These are phyloP conservation scores for Fusarium anguioides DNA, from an alignment of 2,329 filamentous ascomycete genomes.

Conservation along the genomic window DNA sequence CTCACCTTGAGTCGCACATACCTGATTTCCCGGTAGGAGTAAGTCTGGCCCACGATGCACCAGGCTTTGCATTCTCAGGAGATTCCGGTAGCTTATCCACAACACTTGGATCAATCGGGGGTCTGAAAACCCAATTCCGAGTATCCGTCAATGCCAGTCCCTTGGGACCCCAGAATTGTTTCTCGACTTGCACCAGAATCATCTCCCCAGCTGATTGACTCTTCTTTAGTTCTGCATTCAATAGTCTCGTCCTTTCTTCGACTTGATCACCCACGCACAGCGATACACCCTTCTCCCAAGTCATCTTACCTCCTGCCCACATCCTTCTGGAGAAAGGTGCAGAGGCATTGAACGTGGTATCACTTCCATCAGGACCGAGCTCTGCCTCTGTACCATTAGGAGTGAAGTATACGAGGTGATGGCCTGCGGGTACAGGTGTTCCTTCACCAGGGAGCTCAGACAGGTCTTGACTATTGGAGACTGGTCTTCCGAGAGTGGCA, in stretches of 20 bases:
- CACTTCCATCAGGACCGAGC: constrained; percentile 70
- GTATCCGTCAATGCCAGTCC: constrained; percentile 66
- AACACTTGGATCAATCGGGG: constrained; percentile 45
- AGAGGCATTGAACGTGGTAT: constrained; percentile 68
- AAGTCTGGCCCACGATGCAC: constrained; percentile 42
- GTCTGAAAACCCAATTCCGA: constrained; percentile 62
- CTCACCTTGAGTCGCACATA: neutral
- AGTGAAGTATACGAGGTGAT: constrained; percentile 74
- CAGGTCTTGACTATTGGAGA: constrained; percentile 54
- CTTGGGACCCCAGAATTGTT: constrained; percentile 63
- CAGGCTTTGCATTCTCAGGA: constrained; percentile 25
- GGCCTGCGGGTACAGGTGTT: constrained; percentile 66
- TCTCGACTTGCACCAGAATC: constrained; percentile 73
- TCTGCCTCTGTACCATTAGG: constrained; percentile 64
- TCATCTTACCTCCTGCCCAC: constrained; percentile 74
- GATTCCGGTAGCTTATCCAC: constrained; percentile 33
- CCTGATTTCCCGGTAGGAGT: too few relatives aligned
- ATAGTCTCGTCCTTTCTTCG: constrained; percentile 65
- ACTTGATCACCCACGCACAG: constrained; percentile 66
- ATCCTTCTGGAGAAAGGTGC: constrained; percentile 71
- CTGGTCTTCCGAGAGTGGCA: constrained; percentile 65
- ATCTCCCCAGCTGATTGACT: constrained; percentile 68
- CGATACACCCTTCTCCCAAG: constrained; percentile 53
- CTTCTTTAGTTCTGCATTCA: constrained; percentile 65
- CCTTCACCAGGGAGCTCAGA: constrained; percentile 54